phyloP scores from a whole-genome alignment of 2,329 filamentous ascomycete species.

The Aspergillus quadrilineatus region DNA sequence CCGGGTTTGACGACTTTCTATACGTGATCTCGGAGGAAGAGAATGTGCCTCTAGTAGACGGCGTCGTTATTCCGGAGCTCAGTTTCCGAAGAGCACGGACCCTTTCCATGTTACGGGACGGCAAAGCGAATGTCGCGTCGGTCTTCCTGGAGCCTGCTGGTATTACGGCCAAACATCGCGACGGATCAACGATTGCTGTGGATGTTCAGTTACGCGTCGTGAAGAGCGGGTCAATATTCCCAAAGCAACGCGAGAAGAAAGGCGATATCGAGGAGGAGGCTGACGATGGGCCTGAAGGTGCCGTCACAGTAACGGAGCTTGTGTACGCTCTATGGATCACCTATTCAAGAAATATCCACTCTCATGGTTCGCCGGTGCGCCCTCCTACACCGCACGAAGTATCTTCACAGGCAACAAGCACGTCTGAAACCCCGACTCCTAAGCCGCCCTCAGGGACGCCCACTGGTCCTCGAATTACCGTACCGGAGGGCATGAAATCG shows the following conservation, averaged over 20 bases:
- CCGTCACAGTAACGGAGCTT: constrained; percentile 65
- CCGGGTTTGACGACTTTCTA: constrained; percentile 81
- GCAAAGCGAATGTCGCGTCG: constrained; percentile 72
- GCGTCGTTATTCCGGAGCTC: constrained; percentile 95
- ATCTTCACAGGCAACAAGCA: constrained; percentile 62
- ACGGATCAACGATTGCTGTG: constrained; percentile 87
- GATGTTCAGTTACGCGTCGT: constrained; percentile 97
- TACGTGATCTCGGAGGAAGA: constrained; percentile 83
- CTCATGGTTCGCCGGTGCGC: constrained; percentile 62
- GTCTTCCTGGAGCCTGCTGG: constrained; percentile 83
- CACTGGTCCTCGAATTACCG: constrained; percentile 22
- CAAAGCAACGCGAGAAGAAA: constrained; percentile 60
- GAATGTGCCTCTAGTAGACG: constrained; percentile 76
- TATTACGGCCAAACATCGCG: constrained; percentile 79
- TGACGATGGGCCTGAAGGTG: constrained; percentile 42
- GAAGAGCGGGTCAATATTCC: constrained; percentile 72
- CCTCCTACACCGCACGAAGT: constrained; percentile 34
- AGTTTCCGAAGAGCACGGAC: constrained; percentile 89
- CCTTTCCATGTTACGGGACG: constrained; percentile 78
- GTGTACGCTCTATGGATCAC: constrained; percentile 97
- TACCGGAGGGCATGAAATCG: constrained; percentile 30
- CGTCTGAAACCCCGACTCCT: constrained; percentile 76
- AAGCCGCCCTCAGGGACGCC: constrained; percentile 60
- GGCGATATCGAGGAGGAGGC: constrained; percentile 63
- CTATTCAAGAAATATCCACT: constrained; percentile 89